Evolutionary conservation across 169 alveolate species (phyloP).

Genomic region (Neospora caninum): DNA sequence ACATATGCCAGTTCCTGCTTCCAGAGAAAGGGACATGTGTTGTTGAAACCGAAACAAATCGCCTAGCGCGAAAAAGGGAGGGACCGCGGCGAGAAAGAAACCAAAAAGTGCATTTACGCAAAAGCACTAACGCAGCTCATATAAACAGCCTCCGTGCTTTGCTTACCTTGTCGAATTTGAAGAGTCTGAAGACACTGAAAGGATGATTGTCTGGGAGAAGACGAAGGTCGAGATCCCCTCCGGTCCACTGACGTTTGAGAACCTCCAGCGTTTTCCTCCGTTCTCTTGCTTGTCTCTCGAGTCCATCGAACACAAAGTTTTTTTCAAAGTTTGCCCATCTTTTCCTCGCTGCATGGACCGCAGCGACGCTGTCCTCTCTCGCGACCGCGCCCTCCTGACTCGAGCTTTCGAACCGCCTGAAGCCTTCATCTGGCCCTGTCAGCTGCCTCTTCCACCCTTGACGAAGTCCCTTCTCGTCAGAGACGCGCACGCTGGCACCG

Average conservation of each 20-base stretch:
- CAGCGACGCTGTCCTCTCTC: background rate
- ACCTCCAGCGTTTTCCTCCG: constrained; percentile 6
- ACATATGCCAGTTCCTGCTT: no score
- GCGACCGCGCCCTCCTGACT: background rate
- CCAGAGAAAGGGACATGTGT: no score
- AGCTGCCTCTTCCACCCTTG: no score
- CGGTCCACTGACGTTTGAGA: constrained; percentile 48
- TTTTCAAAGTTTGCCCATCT: background rate
- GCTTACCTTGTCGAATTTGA: constrained; percentile 56
- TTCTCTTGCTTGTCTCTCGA: background rate
- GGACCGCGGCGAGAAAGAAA: no score
- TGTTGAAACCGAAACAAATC: no score
- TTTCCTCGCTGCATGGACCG: constrained; percentile 4
- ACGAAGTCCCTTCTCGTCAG: no score
- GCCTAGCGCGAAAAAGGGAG: no score
- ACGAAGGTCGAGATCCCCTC: constrained; percentile 30
- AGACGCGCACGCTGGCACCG: no score
- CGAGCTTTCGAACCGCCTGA: no score
- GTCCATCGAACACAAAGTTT: background rate
- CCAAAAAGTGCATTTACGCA: no score
- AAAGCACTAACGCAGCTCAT: no score
- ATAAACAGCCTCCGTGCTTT: no score
- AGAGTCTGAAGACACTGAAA: constrained; percentile 50
- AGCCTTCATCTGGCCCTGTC: background rate
- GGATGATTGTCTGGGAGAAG: constrained; percentile 57